Evolutionary conservation across 2,329 filamentous ascomycete species (phyloP).

Genomic region (Aureobasidium sp.): DNA sequence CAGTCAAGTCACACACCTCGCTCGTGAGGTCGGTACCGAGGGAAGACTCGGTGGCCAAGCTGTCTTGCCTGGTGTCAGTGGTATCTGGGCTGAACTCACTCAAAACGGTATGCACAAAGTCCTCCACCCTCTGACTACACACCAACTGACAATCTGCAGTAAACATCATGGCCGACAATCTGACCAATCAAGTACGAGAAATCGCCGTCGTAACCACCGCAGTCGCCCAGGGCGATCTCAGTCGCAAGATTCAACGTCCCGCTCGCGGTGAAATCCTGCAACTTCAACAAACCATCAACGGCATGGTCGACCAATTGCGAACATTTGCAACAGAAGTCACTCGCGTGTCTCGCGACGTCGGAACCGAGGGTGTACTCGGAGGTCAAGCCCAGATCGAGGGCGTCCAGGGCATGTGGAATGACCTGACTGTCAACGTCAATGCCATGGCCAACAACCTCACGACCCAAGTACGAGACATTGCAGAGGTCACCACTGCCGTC

Average conservation of each 20-base stretch:
- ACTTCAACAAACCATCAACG: slow-evolving; percentile 78
- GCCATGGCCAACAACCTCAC: slow-evolving; percentile 47
- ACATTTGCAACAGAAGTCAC: slow-evolving; percentile 58
- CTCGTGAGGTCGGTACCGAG: slow-evolving; percentile 92
- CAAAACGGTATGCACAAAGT: slow-evolving; percentile 36
- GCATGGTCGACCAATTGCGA: slow-evolving; percentile 58
- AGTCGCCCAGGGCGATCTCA: slow-evolving; percentile 87
- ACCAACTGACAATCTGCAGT: slow-evolving; percentile 41
- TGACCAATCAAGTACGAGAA: slow-evolving; percentile 94
- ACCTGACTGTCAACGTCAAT: slow-evolving; percentile 49
- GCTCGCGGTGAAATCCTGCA: slow-evolving; percentile 91
- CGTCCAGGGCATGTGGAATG: slow-evolving; percentile 59
- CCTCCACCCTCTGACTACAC: not conserved
- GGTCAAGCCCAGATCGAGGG: slow-evolving; percentile 57
- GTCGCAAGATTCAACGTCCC: slow-evolving; percentile 90
- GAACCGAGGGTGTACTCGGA: slow-evolving; percentile 54
- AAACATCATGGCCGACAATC: slow-evolving; percentile 97
- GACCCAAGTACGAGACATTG: slow-evolving; percentile 45
- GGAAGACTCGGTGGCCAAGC: slow-evolving; percentile 90
- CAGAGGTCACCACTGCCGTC: slow-evolving; percentile 44
- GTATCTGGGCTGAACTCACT: slow-evolving; percentile 95
- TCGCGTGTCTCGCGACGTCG: slow-evolving; percentile 55
- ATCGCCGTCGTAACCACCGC: slow-evolving; percentile 96
- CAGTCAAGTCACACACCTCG: slow-evolving; percentile 88
- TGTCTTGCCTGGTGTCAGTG: slow-evolving; percentile 85